Conservation (phyloP, 306 rosid species). For the Glycine latifolia region DNA sequence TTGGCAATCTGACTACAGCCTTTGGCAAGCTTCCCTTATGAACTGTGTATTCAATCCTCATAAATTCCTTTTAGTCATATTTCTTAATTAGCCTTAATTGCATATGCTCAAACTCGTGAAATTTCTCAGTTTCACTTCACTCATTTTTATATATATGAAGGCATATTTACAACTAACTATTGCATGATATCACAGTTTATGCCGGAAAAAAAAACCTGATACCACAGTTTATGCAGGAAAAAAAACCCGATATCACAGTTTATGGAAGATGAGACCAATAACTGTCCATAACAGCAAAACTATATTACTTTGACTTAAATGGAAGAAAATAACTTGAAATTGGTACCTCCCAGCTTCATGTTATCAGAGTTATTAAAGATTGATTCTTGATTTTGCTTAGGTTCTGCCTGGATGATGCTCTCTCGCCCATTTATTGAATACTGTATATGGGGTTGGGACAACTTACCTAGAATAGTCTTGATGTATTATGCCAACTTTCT, state of each 20-base stretch:
- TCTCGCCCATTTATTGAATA: constrained; percentile 74
- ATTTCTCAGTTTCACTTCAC: not conserved
- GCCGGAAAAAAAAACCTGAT: too few species aligned
- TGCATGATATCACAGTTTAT: not conserved
- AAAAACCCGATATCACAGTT: too few species aligned
- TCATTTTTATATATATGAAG: not conserved
- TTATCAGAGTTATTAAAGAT: constrained; percentile 2
- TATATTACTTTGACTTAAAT: not conserved
- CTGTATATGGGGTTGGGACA: constrained; percentile 88
- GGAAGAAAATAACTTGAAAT: constrained; percentile 12
- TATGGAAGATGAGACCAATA: not conserved
- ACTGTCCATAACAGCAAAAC: not conserved
- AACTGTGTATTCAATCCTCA: not conserved
- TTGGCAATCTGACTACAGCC: not conserved
- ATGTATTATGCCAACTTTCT: constrained; percentile 90
- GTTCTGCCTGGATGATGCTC: constrained; percentile 96
- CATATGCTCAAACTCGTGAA: not conserved
- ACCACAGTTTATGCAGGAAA: too few species aligned
- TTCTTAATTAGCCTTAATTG: not conserved
- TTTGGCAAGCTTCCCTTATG: not conserved
- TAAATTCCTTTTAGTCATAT: not conserved
- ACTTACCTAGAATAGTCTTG: constrained; percentile 76
- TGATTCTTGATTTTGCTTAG: constrained; percentile 52
- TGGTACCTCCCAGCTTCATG: not conserved
- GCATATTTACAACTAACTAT: not conserved